phyloP scores from a whole-genome alignment of 108 stramenopile species.

The Skeletonema marinoi region DNA sequence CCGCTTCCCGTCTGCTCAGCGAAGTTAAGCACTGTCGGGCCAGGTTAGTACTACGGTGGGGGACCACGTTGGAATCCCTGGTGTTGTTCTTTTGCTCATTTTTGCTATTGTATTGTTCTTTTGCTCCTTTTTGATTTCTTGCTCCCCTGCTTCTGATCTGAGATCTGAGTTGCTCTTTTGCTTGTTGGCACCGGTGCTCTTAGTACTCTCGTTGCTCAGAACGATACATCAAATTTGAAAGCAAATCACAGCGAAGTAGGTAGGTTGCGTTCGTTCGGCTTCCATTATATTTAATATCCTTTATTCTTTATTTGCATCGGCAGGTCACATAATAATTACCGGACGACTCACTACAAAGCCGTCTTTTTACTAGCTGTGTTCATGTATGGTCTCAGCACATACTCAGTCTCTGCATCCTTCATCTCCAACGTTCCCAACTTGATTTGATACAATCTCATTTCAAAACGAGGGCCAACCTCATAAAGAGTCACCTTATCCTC shows the following conservation, averaged over 20 bases:
- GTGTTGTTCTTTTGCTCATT: slow-evolving; percentile 47
- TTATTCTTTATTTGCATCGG: too few species aligned
- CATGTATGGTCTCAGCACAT: slow-evolving; percentile 97
- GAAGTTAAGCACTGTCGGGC: slow-evolving; percentile 85
- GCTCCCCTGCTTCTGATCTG: too few species aligned
- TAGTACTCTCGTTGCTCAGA: too few species aligned
- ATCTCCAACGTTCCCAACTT: slow-evolving; percentile 94
- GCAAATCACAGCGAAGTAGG: too few species aligned
- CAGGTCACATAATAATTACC: neutral
- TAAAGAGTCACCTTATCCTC: slow-evolving; percentile 86
- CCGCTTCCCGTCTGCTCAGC: slow-evolving; percentile 88
- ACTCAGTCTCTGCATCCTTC: slow-evolving; percentile 97
- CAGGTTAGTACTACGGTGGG: slow-evolving; percentile 74
- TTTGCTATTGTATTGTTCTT: slow-evolving; percentile 54
- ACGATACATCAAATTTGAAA: too few species aligned
- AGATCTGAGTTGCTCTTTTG: too few species aligned
- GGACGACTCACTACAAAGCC: slow-evolving; percentile 40
- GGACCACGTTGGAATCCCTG: slow-evolving; percentile 61
- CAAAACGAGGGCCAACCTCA: slow-evolving; percentile 99
- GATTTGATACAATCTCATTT: slow-evolving; percentile 96
- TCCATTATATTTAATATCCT: too few species aligned
- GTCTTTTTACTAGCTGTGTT: slow-evolving; percentile 94
- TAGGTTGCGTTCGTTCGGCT: too few species aligned
- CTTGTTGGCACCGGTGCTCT: too few species aligned
- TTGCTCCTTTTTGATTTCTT: neutral